Percentiles rank a stretch among this genome's conserved stretches.
Conservation (phyloP, 2,329 filamentous ascomycete species). For the Apiospora marii region DNA sequence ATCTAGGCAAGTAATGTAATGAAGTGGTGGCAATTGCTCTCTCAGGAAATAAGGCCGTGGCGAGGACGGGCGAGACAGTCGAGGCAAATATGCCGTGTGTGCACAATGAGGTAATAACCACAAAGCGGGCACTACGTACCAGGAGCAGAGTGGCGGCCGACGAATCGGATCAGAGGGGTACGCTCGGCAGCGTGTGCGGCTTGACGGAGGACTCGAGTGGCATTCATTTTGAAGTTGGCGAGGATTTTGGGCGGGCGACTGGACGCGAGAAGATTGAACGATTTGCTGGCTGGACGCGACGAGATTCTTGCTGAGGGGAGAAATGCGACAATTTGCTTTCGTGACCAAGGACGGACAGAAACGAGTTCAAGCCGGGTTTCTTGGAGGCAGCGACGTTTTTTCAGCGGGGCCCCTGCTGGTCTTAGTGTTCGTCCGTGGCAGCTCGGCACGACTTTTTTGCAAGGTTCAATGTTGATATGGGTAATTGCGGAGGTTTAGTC, state of each 20-base stretch:
- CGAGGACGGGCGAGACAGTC: background rate
- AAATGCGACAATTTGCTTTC: conserved; percentile 10
- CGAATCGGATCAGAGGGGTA: conserved; percentile 67
- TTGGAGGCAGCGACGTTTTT: conserved; percentile 6
- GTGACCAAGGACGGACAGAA: conserved; percentile 4
- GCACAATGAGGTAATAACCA: conserved; percentile 9
- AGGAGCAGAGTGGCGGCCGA: conserved; percentile 63
- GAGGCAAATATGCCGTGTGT: conserved; percentile 1
- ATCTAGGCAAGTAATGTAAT: background rate
- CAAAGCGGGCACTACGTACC: conserved; percentile 48
- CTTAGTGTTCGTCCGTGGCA: conserved; percentile 1
- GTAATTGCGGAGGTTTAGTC: conserved; percentile 1
- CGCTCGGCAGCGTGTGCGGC: conserved; percentile 67
- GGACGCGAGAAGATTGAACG: background rate
- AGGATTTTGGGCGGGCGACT: background rate
- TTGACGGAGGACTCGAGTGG: conserved; percentile 65
- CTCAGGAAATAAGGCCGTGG: background rate
- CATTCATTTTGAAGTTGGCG: conserved; percentile 55
- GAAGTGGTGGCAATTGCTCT: background rate
- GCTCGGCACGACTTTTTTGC: conserved; percentile 9
- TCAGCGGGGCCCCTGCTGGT: background rate
- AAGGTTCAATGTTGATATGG: conserved; percentile 8
- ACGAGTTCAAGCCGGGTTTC: conserved; percentile 10
- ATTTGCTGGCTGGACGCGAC: conserved; percentile 10
- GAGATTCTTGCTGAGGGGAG: background rate